Evolutionary conservation across 2,329 filamentous ascomycete genomes (phyloP).

Genomic region (Aspergillus sp.): DNA sequence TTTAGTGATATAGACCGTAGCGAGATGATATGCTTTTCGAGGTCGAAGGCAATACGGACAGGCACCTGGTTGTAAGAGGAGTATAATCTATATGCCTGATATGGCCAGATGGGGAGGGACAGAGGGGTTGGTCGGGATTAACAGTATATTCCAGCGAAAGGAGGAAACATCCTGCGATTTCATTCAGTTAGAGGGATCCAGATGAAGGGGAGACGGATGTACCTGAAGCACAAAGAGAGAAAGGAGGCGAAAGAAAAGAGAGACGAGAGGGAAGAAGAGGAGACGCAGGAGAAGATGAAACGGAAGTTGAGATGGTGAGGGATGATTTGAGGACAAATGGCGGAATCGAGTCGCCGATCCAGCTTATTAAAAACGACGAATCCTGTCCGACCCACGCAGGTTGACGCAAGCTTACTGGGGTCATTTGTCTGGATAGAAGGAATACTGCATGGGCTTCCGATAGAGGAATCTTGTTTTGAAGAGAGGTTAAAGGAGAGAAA

Average conservation of each 20-base stretch:
- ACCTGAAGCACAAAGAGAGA: neutral
- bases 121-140: neutral
- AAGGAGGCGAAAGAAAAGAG: neutral
- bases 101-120: neutral
- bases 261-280: neutral
- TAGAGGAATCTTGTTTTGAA: too few relatives aligned
- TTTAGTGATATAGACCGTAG: neutral
- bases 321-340: neutral
- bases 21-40: neutral
- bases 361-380: neutral
- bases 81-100: neutral
- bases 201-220: neutral
- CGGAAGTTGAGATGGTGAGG: conserved; percentile 1
- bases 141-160: neutral
- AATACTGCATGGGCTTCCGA: too few relatives aligned
- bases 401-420: too few relatives aligned
- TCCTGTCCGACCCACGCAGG: neutral
- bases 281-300: neutral
- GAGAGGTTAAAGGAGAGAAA: too few relatives aligned
- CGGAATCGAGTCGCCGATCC: neutral
- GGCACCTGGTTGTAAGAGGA: neutral
- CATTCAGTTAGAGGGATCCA: neutral
- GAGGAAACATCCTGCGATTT: neutral
- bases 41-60: neutral
- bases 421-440: too few relatives aligned